phyloP scores from a whole-genome alignment of 2,329 filamentous ascomycete species.

The Falciphora oryzae region DNA sequence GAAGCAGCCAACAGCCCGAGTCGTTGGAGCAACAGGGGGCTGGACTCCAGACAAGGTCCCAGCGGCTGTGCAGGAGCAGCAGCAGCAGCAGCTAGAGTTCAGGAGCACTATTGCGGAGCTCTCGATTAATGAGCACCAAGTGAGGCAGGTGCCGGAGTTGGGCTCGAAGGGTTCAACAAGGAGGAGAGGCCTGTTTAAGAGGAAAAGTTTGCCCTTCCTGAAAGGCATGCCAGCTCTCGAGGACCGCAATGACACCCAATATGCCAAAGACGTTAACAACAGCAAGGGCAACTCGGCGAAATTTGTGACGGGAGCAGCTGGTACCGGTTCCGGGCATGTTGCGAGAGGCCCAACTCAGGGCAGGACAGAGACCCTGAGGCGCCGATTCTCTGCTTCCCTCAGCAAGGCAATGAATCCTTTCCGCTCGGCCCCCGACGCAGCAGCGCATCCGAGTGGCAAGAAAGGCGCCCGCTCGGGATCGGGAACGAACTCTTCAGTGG shows the following conservation, averaged over 20 bases:
- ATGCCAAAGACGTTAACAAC: background rate
- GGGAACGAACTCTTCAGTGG: constrained; percentile 14
- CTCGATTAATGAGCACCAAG: background rate
- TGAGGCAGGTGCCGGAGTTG: background rate
- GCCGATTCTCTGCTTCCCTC: background rate
- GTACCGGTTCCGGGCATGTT: background rate
- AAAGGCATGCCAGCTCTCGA: background rate
- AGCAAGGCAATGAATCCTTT: constrained; percentile 1
- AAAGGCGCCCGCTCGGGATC: background rate
- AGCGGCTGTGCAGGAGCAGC: background rate
- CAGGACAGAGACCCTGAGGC: constrained; percentile 3
- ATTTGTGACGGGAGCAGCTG: too few relatives aligned
- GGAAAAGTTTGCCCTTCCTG: background rate
- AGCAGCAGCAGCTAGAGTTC: background rate
- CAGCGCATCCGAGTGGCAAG: background rate
- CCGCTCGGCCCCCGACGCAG: background rate
- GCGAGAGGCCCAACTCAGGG: background rate
- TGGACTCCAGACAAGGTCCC: background rate
- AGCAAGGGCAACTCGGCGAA: background rate
- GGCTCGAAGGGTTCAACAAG: background rate
- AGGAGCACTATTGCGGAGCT: background rate
- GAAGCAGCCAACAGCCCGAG: background rate
- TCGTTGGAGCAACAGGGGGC: background rate
- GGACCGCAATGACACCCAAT: background rate
- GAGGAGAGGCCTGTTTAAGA: background rate